Percentiles rank a stretch among this genome's conserved stretches.
Conservation (phyloP, 176 grass and related monocot species). For the Neostapfia colusana region DNA sequence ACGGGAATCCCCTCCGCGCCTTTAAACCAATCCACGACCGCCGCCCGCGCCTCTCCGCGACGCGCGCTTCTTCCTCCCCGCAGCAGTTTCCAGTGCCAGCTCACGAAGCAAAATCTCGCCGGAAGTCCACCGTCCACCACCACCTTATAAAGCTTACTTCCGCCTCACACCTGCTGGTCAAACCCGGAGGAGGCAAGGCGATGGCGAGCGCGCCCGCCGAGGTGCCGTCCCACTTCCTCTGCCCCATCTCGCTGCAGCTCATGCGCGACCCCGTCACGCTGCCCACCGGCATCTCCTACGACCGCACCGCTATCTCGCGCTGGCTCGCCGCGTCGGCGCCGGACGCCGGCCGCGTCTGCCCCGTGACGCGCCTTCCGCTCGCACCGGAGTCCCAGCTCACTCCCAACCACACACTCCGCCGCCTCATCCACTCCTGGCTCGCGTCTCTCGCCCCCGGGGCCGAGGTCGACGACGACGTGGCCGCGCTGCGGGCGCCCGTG, state of each 20-base stretch:
- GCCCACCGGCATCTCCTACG: slow-evolving; percentile 81
- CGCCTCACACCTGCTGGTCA: slow-evolving; percentile 24
- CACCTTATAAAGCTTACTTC: slow-evolving; percentile 33
- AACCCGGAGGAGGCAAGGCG: not conserved
- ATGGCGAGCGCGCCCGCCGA: slow-evolving; percentile 44
- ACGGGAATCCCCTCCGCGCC: too few relatives aligned
- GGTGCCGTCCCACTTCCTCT: slow-evolving; percentile 85
- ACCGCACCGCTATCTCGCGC: slow-evolving; percentile 70
- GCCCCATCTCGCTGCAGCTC: slow-evolving; percentile 90
- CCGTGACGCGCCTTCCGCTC: slow-evolving; percentile 65
- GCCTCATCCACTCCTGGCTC: slow-evolving; percentile 86
- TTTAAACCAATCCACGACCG: slow-evolving; percentile 38
- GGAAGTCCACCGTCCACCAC: not conserved
- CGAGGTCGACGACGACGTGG: slow-evolving; percentile 34
- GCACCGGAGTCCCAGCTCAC: slow-evolving; percentile 55
- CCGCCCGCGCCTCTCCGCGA: slow-evolving; percentile 22
- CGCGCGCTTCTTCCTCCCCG: slow-evolving; percentile 8
- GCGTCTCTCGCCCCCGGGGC: slow-evolving; percentile 41
- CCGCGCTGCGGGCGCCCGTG: slow-evolving; percentile 22
- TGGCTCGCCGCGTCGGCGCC: slow-evolving; percentile 49
- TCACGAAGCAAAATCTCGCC: not conserved
- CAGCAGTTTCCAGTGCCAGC: slow-evolving; percentile 12
- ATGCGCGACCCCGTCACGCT: slow-evolving; percentile 93
- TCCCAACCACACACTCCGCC: slow-evolving; percentile 93
- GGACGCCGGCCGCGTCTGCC: slow-evolving; percentile 42